Evolutionary conservation across 2,329 filamentous ascomycete species (phyloP).

Genomic region (Fusarium sp.): DNA sequence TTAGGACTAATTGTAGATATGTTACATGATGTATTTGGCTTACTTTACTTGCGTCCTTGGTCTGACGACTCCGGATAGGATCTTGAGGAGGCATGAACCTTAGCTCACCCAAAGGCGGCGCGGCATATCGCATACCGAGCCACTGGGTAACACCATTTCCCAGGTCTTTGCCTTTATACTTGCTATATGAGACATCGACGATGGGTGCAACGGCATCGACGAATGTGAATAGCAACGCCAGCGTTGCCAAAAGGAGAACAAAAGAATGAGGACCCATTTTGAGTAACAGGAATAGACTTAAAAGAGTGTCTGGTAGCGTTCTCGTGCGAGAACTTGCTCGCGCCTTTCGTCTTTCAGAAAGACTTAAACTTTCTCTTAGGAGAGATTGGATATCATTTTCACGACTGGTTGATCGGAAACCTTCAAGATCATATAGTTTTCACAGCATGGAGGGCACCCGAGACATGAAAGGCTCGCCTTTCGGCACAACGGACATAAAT

Average conservation of each 20-base stretch:
- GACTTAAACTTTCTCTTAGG: neutral
- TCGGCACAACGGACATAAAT: neutral
- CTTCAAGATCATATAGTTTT: too few relatives aligned
- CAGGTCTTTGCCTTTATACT: conserved; percentile 69
- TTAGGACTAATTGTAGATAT: neutral
- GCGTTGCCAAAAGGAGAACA: neutral
- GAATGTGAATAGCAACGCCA: conserved; percentile 17
- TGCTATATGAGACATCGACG: conserved; percentile 75
- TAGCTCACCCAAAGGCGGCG: conserved; percentile 72
- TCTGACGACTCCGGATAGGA: conserved; percentile 61
- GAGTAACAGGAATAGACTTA: neutral
- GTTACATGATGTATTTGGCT: conserved; percentile 7
- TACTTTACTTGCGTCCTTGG: conserved; percentile 67
- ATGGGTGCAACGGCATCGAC: conserved; percentile 23
- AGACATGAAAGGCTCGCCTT: neutral
- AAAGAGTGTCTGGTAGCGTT: neutral
- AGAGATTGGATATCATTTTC: neutral
- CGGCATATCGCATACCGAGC: conserved; percentile 81
- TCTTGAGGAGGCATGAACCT: conserved; percentile 78
- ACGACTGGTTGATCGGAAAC: too few relatives aligned
- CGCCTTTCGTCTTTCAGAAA: neutral
- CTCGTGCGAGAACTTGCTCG: neutral
- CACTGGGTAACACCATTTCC: conserved; percentile 74
- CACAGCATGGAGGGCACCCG: too few relatives aligned
- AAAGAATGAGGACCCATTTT: neutral